Evolutionary conservation across 805 yeast species (phyloP).

Genomic region (Lachancea waltii): DNA sequence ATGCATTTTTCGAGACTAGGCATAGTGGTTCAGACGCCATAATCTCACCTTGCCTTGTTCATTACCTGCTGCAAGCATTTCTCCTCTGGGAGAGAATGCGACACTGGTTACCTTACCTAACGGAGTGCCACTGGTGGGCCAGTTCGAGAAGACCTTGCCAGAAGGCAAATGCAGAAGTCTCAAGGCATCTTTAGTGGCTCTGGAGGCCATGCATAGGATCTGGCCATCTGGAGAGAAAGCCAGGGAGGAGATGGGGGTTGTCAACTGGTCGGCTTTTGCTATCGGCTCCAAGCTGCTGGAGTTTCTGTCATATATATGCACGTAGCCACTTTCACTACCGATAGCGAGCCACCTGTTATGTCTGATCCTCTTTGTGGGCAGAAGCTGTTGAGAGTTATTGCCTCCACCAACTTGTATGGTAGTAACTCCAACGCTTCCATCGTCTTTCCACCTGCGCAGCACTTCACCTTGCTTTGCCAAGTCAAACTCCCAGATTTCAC

Average conservation of each 20-base stretch:
- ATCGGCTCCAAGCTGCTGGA: conserved; percentile 44
- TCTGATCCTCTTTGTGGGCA: conserved; percentile 22
- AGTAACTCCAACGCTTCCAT: conserved; percentile 79
- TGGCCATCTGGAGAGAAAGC: conserved; percentile 85
- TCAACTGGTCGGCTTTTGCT: conserved; percentile 66
- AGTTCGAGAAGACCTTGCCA: conserved; percentile 79
- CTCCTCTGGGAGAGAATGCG: conserved; percentile 72
- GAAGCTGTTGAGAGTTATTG: conserved; percentile 24
- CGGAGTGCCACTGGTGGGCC: conserved; percentile 98
- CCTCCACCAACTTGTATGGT: conserved; percentile 65
- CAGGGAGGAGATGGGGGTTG: conserved; percentile 70
- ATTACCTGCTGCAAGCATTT: conserved; percentile 83
- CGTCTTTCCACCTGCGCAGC: conserved; percentile 72
- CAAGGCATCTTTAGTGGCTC: conserved; percentile 79
- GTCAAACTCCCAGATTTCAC: conserved; percentile 87
- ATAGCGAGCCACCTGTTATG: conserved; percentile 75
- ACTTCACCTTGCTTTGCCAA: conserved; percentile 43
- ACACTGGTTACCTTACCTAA: conserved; percentile 86
- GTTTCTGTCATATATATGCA: conserved; percentile 67
- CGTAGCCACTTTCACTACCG: conserved; percentile 86
- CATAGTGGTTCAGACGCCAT: conserved; percentile 81
- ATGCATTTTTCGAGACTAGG: conserved; percentile 6
- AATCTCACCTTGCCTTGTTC: conserved; percentile 85
- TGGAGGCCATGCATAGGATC: conserved; percentile 73
- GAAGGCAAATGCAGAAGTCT: conserved; percentile 82